Evolutionary conservation across 2,329 filamentous ascomycete genomes (phyloP).

Genomic region (Pseudocercospora pini-densiflorae): DNA sequence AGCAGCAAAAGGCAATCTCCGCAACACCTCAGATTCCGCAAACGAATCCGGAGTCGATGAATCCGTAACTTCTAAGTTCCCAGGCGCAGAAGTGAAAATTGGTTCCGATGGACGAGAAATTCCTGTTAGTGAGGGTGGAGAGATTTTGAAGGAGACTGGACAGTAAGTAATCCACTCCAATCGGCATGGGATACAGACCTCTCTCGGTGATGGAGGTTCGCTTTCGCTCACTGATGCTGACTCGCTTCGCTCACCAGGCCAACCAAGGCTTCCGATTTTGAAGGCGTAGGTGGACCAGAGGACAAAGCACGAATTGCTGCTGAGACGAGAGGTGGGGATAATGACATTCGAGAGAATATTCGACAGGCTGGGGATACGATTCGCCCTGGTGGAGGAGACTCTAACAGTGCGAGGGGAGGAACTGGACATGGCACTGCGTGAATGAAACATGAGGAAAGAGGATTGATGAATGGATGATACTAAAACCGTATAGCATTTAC

Average conservation of each 20-base stretch:
- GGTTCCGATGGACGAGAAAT: slow-evolving; percentile 56
- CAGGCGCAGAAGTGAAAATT: slow-evolving; percentile 49
- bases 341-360: slow-evolving; percentile 48
- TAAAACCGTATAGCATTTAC: background rate
- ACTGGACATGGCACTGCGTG: background rate
- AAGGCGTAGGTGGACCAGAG: slow-evolving; percentile 55
- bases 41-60: slow-evolving; percentile 1
- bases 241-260: slow-evolving; percentile 31
- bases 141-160: slow-evolving; percentile 46
- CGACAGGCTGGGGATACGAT: slow-evolving; percentile 41
- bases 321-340: slow-evolving; percentile 46
- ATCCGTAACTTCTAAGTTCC: slow-evolving; percentile 43
- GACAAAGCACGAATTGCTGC: slow-evolving; percentile 46
- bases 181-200: too few relatives aligned
- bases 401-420: background rate
- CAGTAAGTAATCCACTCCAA: too few relatives aligned
- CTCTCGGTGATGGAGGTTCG: too few relatives aligned
- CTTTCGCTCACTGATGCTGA: background rate
- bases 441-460: background rate
- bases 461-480: background rate
- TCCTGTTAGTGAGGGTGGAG: slow-evolving; percentile 52
- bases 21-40: slow-evolving; percentile 20
- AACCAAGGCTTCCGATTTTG: slow-evolving; percentile 55
- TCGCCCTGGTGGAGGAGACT: slow-evolving; percentile 25
- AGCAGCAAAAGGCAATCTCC: slow-evolving; percentile 39